These are phyloP conservation scores for Geranomyces variabilis DNA, from an alignment of 192 early-diverging fungal genomes.

Conservation along the genomic window DNA sequence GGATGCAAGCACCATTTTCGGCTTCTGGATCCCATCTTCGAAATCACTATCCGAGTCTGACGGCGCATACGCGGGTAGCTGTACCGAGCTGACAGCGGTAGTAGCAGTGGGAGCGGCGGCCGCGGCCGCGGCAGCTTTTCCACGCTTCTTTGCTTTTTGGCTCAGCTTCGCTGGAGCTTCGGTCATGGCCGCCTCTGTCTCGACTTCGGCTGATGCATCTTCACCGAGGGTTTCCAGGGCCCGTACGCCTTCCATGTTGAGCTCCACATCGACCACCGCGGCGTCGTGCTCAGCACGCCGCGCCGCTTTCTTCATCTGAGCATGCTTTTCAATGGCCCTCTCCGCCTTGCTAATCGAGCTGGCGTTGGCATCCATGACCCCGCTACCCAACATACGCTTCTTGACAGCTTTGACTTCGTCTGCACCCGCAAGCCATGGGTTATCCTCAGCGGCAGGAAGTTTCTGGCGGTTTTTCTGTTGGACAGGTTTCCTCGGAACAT, in stretches of 20 bases:
- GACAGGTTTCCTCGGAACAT: neutral
- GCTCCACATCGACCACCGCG: slow-evolving; percentile 64
- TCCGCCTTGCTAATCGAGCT: slow-evolving; percentile 62
- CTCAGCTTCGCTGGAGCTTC: slow-evolving; percentile 7
- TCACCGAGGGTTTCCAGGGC: slow-evolving; percentile 50
- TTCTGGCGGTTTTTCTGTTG: slow-evolving; percentile 30
- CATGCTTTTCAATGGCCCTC: slow-evolving; percentile 67
- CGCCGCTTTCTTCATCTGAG: slow-evolving; percentile 57
- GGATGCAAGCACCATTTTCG: slow-evolving; percentile 57
- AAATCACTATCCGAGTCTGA: slow-evolving; percentile 50
- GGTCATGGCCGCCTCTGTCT: neutral
- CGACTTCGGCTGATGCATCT: neutral
- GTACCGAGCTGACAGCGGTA: neutral
- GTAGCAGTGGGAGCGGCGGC: neutral
- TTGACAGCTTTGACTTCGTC: slow-evolving; percentile 50
- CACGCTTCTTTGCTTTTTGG: slow-evolving; percentile 15
- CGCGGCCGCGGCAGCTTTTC: neutral
- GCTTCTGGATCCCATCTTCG: neutral
- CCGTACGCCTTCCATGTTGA: slow-evolving; percentile 70
- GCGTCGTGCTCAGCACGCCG: slow-evolving; percentile 34
- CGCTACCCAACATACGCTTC: slow-evolving; percentile 55
- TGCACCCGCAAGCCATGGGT: slow-evolving; percentile 74
- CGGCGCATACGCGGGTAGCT: slow-evolving; percentile 7
- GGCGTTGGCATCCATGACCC: slow-evolving; percentile 22
- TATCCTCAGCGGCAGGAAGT: slow-evolving; percentile 36